phyloP scores from a whole-genome alignment of 2,329 filamentous ascomycete genomes.

The Monosporascus sp. region DNA sequence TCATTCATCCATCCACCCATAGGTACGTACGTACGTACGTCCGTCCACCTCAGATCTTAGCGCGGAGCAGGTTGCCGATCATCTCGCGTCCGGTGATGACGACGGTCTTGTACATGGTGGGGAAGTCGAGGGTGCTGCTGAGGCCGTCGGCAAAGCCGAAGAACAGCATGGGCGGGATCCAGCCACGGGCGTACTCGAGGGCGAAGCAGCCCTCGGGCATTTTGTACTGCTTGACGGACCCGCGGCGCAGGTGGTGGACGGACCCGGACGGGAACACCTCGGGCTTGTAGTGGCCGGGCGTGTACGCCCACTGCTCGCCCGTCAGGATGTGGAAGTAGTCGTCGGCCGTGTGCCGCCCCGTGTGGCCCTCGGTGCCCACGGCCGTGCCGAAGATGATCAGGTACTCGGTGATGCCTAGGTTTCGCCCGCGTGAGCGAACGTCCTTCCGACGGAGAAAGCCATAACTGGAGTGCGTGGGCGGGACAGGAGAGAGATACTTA shows the following conservation, averaged over 20 bases:
- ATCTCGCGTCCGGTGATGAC: slow-evolving; percentile 72
- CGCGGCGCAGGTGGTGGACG: slow-evolving; percentile 67
- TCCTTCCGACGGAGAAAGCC: neutral
- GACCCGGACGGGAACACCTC: slow-evolving; percentile 65
- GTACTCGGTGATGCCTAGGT: slow-evolving; percentile 72
- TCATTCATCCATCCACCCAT: neutral
- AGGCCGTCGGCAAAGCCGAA: slow-evolving; percentile 84
- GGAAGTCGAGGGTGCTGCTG: slow-evolving; percentile 75
- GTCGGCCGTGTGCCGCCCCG: slow-evolving; percentile 82
- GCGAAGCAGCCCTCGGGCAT: slow-evolving; percentile 75
- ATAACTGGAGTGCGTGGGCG: no score
- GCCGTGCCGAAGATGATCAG: slow-evolving; percentile 83
- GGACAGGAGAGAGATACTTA: slow-evolving; percentile 34
- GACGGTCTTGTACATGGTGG: slow-evolving; percentile 77
- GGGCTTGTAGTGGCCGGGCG: slow-evolving; percentile 59
- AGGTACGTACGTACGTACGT: neutral
- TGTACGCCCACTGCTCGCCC: slow-evolving; percentile 72
- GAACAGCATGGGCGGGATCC: slow-evolving; percentile 89
- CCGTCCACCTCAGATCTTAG: slow-evolving; percentile 55
- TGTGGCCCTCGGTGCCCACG: slow-evolving; percentile 82
- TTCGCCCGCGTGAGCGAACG: no score
- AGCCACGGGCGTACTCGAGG: slow-evolving; percentile 78
- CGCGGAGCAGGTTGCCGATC: slow-evolving; percentile 62
- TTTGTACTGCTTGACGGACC: slow-evolving; percentile 75
- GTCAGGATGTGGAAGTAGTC: slow-evolving; percentile 91